Percentiles rank a stretch among this genome's conserved stretches.
Conservation (phyloP, 441 rosid species). For the Populus hybrid region DNA sequence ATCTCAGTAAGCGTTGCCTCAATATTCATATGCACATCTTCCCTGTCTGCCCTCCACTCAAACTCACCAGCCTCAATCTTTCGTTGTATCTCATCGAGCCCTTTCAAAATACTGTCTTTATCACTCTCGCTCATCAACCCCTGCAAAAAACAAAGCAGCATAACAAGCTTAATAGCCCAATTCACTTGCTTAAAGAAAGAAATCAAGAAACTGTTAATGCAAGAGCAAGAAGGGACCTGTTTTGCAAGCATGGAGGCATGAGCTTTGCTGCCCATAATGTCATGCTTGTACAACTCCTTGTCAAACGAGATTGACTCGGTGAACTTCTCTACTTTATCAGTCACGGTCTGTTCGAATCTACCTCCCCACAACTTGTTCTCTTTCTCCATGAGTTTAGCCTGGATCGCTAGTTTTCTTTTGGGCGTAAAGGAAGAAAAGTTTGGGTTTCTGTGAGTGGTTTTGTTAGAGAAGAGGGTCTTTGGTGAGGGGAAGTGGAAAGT, state of each 20-base stretch:
- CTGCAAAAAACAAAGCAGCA: slow-evolving; percentile 28
- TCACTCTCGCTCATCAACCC: slow-evolving; percentile 64
- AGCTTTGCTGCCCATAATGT: slow-evolving; percentile 89
- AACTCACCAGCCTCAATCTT: slow-evolving; percentile 61
- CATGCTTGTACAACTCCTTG: slow-evolving; percentile 77
- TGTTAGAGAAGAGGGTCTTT: neutral
- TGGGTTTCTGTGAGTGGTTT: slow-evolving; percentile 7
- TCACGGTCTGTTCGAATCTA: slow-evolving; percentile 84
- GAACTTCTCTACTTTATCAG: slow-evolving; percentile 81
- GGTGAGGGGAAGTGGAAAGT: slow-evolving; percentile 12
- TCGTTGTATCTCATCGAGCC: slow-evolving; percentile 70
- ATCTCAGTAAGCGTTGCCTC: slow-evolving; percentile 89
- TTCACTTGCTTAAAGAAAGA: neutral
- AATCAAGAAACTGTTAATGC: neutral
- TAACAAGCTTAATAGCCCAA: neutral
- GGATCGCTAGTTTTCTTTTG: neutral
- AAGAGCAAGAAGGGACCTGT: slow-evolving; percentile 40
- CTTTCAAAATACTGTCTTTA: slow-evolving; percentile 58
- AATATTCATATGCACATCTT: slow-evolving; percentile 97
- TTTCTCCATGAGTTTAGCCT: slow-evolving; percentile 47
- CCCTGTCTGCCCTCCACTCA: slow-evolving; percentile 89
- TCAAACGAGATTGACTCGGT: slow-evolving; percentile 92
- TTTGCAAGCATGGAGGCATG: slow-evolving; percentile 94
- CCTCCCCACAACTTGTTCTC: slow-evolving; percentile 97
- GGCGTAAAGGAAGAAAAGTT: slow-evolving; percentile 12